phyloP scores from a whole-genome alignment of 129 eudicot genomes.

The Escallonia herrerae region DNA sequence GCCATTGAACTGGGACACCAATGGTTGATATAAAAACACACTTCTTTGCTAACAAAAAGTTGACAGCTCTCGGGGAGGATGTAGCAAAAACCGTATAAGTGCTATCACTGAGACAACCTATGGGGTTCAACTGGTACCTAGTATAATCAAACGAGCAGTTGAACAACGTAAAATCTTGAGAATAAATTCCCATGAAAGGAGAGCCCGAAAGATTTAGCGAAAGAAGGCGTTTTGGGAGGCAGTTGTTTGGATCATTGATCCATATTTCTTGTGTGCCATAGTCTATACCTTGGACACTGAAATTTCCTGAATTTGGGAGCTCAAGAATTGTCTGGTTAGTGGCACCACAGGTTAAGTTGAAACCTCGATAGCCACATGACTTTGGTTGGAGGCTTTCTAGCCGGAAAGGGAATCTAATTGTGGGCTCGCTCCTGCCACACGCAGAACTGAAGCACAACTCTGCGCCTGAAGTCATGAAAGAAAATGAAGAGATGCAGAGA shows the following conservation, averaged over 20 bases:
- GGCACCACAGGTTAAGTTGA: constrained; percentile 21
- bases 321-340: constrained; percentile 11
- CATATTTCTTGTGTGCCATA: constrained; percentile 25
- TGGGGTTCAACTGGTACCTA: constrained; percentile 6
- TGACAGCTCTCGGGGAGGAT: not conserved
- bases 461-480: not conserved
- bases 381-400: constrained; percentile 16
- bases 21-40: constrained; percentile 17
- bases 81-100: constrained; percentile 28
- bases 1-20: constrained; percentile 25
- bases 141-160: constrained; percentile 27
- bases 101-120: constrained; percentile 25
- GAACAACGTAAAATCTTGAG: constrained; percentile 17
- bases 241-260: constrained; percentile 29
- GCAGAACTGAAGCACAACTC: constrained; percentile 7
- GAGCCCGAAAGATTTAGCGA: constrained; percentile 23
- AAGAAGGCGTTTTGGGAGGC: constrained; percentile 31
- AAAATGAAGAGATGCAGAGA: not conserved
- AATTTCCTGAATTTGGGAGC: constrained; percentile 29
- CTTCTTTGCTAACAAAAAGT: not conserved
- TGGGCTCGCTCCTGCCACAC: constrained; percentile 13
- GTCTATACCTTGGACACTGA: constrained; percentile 29
- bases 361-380: constrained; percentile 37
- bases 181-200: constrained; percentile 17
- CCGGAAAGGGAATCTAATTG: constrained; percentile 36